Evolutionary conservation across 2,329 filamentous ascomycete genomes (phyloP).

Genomic region (Ciborinia camelliae): DNA sequence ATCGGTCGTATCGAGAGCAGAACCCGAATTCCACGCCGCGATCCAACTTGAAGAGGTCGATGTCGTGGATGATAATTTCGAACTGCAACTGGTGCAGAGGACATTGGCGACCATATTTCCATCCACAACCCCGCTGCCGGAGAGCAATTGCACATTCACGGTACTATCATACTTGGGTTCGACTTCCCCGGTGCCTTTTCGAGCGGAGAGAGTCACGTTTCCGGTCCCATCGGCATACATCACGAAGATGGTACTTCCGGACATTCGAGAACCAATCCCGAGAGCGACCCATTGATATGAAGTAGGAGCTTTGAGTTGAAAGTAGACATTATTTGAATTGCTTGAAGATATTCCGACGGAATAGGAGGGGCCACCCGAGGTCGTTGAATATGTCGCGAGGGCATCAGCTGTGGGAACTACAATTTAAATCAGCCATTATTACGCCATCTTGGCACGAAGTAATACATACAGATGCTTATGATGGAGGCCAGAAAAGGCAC

Average conservation of each 20-base stretch:
- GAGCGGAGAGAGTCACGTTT: conserved; percentile 54
- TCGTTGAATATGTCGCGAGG: conserved; percentile 27
- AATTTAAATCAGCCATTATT: neutral
- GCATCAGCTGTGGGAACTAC: conserved; percentile 22
- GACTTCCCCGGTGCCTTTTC: conserved; percentile 44
- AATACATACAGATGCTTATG: conserved; percentile 6
- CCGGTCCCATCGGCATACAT: conserved; percentile 52
- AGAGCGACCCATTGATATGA: conserved; percentile 54
- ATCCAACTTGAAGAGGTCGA: conserved; percentile 31
- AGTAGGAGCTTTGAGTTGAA: conserved; percentile 53
- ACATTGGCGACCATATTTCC: conserved; percentile 57
- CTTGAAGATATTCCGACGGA: conserved; percentile 29
- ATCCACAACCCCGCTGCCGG: conserved; percentile 49
- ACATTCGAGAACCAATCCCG: conserved; percentile 54
- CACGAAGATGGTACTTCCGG: conserved; percentile 55
- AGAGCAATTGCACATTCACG: conserved; percentile 45
- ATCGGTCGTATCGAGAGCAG: conserved; percentile 26
- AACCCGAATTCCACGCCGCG: conserved; percentile 32
- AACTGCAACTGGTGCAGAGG: conserved; percentile 42
- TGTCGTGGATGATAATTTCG: conserved; percentile 20
- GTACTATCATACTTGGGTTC: conserved; percentile 44
- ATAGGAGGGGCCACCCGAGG: conserved; percentile 26
- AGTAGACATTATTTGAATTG: conserved; percentile 50
- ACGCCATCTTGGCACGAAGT: neutral
- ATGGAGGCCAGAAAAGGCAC: neutral